Evolutionary conservation across 495 filamentous ascomycete species (phyloP).

Genomic region (Xylaria venustula): DNA sequence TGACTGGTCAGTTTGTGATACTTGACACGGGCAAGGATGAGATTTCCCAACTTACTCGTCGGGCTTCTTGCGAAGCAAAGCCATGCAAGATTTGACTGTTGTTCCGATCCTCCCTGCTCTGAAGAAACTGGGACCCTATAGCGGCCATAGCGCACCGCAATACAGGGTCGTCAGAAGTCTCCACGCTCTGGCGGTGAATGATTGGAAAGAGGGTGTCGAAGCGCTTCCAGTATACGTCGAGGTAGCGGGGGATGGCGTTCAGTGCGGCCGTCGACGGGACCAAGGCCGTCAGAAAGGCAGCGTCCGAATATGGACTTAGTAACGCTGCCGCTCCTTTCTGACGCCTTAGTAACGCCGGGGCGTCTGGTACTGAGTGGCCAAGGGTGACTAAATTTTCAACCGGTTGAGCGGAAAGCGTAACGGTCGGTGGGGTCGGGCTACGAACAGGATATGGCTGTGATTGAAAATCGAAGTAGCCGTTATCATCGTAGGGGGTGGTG

Average conservation of each 20-base stretch:
- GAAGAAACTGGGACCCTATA: slow-evolving; percentile 45
- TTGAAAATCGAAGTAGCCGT: slow-evolving; percentile 21
- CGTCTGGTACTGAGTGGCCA: slow-evolving; percentile 24
- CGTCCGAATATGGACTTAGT: slow-evolving; percentile 30
- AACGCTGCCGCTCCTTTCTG: slow-evolving; percentile 33
- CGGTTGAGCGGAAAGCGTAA: slow-evolving; percentile 38
- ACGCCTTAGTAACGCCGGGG: slow-evolving; percentile 27
- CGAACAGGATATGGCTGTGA: slow-evolving; percentile 35
- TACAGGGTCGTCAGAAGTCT: slow-evolving; percentile 38
- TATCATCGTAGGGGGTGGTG: slow-evolving; percentile 22
- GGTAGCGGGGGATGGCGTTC: slow-evolving; percentile 37
- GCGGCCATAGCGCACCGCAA: slow-evolving; percentile 50
- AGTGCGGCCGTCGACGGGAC: slow-evolving; percentile 33
- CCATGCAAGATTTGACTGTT: slow-evolving; percentile 45
- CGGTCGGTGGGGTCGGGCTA: slow-evolving; percentile 42
- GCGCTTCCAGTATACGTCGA: slow-evolving; percentile 45
- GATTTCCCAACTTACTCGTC: slow-evolving; percentile 28
- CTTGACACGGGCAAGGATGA: too few species aligned
- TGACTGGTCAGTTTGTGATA: slow-evolving; percentile 17
- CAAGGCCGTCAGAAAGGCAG: slow-evolving; percentile 31
- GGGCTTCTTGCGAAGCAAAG: slow-evolving; percentile 43
- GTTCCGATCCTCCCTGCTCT: slow-evolving; percentile 43
- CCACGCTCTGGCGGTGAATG: slow-evolving; percentile 40
- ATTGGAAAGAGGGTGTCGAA: slow-evolving; percentile 43
- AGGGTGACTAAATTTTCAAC: slow-evolving; percentile 39